phyloP scores from a whole-genome alignment of 2,329 filamentous ascomycete species.

The Fusarium continuum region DNA sequence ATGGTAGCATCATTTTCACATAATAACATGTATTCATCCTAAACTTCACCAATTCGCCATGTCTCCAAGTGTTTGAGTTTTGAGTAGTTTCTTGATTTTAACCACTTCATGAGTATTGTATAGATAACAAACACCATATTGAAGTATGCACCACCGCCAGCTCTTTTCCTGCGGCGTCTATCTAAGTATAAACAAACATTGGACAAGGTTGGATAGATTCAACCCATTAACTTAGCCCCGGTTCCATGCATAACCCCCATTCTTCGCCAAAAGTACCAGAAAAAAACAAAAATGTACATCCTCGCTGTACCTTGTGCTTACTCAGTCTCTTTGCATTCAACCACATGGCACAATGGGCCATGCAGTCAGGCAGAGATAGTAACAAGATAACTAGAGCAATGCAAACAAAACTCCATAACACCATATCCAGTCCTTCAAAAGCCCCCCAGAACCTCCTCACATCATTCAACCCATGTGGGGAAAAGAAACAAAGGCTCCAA shows the following conservation, averaged over 20 bases:
- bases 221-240: conserved; percentile 5
- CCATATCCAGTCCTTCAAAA: conserved; percentile 26
- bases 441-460: neutral
- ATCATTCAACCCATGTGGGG: neutral
- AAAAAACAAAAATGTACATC: conserved; percentile 17
- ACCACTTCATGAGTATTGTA: conserved; percentile 5
- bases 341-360: conserved; percentile 1
- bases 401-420: conserved; percentile 20
- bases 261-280: neutral
- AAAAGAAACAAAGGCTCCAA: conserved; percentile 1
- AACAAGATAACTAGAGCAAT: conserved; percentile 5
- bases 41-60: neutral
- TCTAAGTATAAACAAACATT: conserved; percentile 7
- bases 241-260: conserved; percentile 11
- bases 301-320: neutral
- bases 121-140: conserved; percentile 7
- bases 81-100: neutral
- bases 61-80: neutral
- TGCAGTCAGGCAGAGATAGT: neutral
- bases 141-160: conserved; percentile 5
- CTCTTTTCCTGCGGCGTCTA: conserved; percentile 18
- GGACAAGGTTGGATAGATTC: neutral
- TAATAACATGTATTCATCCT: neutral
- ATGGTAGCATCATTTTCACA: conserved; percentile 1
- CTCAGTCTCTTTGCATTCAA: neutral